These are phyloP conservation scores for Cryptosporidium xiaoi DNA, from an alignment of 169 alveolate genomes.

Conservation along the genomic window DNA sequence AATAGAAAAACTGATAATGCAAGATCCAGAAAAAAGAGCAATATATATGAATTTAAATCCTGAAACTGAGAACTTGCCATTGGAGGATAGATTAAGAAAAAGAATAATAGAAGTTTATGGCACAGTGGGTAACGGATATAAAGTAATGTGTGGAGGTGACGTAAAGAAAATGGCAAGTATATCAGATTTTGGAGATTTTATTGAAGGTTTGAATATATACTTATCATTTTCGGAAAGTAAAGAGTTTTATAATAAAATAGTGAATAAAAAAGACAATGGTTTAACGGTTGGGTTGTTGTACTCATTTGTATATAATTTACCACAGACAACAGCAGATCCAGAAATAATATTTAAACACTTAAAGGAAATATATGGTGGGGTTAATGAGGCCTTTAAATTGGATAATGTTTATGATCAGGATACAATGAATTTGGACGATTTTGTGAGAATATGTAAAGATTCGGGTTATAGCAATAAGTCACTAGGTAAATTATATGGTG, in stretches of 20 bases:
- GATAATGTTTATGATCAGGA: conserved; percentile 9
- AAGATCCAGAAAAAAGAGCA: conserved; percentile 49
- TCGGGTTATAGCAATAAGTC: conserved; percentile 26
- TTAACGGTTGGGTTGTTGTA: conserved; percentile 30
- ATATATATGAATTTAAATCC: conserved; percentile 36
- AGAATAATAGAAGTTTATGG: conserved; percentile 24
- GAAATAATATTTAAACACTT: conserved; percentile 22
- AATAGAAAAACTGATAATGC: neutral
- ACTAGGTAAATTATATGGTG: conserved; percentile 2
- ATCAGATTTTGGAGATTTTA: conserved; percentile 45
- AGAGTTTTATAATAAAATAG: conserved; percentile 11
- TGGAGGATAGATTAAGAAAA: conserved; percentile 26
- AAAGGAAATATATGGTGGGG: conserved; percentile 33
- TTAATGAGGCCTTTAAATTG: conserved; percentile 24
- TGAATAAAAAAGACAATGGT: conserved; percentile 5
- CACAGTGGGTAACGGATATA: conserved; percentile 35
- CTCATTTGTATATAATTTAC: conserved; percentile 18
- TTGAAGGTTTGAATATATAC: conserved; percentile 47
- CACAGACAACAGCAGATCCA: conserved; percentile 10
- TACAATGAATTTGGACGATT: conserved; percentile 17
- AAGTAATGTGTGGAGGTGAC: conserved; percentile 32
- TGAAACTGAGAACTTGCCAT: conserved; percentile 18
- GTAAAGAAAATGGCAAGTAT: conserved; percentile 6
- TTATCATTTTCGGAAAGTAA: conserved; percentile 41
- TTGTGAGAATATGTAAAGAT: conserved; percentile 21